phyloP scores from a whole-genome alignment of 805 yeast species.

The Candida koratica region DNA sequence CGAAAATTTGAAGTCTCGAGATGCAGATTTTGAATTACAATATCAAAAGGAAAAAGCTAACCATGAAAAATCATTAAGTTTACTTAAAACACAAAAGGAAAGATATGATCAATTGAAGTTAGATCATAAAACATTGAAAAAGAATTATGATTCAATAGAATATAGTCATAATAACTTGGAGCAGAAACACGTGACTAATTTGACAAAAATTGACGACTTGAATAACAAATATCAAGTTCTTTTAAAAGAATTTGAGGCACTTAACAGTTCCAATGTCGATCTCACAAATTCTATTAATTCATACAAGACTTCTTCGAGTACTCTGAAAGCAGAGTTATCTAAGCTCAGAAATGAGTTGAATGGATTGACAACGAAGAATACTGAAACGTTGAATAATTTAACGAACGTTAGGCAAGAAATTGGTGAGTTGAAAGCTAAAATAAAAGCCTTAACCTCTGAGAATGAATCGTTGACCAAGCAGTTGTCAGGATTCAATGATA shows the following conservation, averaged over 20 bases:
- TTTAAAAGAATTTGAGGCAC: slow-evolving; percentile 5
- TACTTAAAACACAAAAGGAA: slow-evolving; percentile 18
- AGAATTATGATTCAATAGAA: slow-evolving; percentile 29
- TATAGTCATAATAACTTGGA: slow-evolving; percentile 18
- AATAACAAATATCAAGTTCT: slow-evolving; percentile 6
- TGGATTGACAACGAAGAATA: slow-evolving; percentile 13
- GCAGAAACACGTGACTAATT: neutral
- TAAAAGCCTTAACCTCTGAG: slow-evolving; percentile 6
- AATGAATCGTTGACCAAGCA: slow-evolving; percentile 1
- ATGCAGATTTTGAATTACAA: neutral
- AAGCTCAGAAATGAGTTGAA: slow-evolving; percentile 10
- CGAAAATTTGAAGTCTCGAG: neutral
- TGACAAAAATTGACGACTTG: slow-evolving; percentile 6
- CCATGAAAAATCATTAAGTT: slow-evolving; percentile 13
- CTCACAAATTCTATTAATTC: slow-evolving; percentile 4
- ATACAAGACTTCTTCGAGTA: slow-evolving; percentile 2
- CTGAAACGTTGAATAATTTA: slow-evolving; percentile 10
- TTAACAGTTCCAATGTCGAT: slow-evolving; percentile 5
- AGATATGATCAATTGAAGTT: slow-evolving; percentile 24
- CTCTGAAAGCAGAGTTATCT: slow-evolving; percentile 10
- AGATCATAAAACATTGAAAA: slow-evolving; percentile 23
- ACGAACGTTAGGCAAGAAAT: slow-evolving; percentile 14
- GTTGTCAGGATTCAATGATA: neutral
- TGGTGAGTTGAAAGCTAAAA: slow-evolving; percentile 9
- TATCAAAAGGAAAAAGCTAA: slow-evolving; percentile 12